Evolutionary conservation across 495 filamentous ascomycete species (phyloP), one percentile per base, ranked within the genome.

Genomic region (Sordaria brevicollis): DNA sequence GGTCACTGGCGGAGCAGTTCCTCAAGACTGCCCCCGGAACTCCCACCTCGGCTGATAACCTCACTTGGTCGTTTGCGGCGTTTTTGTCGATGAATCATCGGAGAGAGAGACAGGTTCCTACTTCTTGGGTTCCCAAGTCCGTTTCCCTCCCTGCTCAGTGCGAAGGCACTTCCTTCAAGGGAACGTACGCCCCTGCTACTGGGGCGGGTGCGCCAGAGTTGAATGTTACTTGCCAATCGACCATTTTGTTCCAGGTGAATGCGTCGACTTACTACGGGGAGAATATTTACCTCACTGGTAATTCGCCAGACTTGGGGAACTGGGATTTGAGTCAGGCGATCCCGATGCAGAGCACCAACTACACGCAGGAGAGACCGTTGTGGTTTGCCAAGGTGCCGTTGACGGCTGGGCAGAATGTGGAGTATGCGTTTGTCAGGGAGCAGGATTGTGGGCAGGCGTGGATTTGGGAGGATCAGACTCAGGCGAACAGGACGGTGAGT

Each of bases 1-100:
- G 89, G 19, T 84, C 84, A 5, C 69, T 90, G 21, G 79, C 85
- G 2, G 89, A 91, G 73, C 88, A 91, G 69, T 90, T 83, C 73
- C 78, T 83, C 74, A 83, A 82, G 65, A 70, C 76, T 15, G n/a
- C 66, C 4, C 79, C 79, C 67, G 87, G 87, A 41, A 69, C 74
- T 0, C 84, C 82, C 1, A 75, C 85, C 6, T 89, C 87, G 0
- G 88, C 89, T 7, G 75, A 78, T 2, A 82, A 88, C 71, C 78
- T 91, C n/a, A 90, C 89, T 6, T 91, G 89, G 89, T 89, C 85
- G 13, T 89, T 85, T 70, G 86, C 86, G 2, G 79, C 86, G 5
- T 89, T 89, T 75, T 69, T 89, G 35, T 86, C 85, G 8, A 86
- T 86, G 68, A 81, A 84, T 19, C 81, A 79, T n/a, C 76, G 80